Evolutionary conservation across 169 alveolate species (phyloP), one percentile per base, ranked within the genome.

Genomic region (Plasmodium chabaudi): DNA sequence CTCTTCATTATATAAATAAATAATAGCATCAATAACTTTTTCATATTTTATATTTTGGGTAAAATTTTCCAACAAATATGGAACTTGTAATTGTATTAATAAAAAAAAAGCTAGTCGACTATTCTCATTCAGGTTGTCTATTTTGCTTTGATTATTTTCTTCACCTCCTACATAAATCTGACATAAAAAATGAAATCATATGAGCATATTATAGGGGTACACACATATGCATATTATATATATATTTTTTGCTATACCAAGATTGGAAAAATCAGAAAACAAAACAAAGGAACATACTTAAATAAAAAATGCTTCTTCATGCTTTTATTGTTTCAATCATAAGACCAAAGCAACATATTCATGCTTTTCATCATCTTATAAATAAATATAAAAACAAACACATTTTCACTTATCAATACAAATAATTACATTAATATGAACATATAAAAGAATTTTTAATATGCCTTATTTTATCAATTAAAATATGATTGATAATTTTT

Each of bases 1-100:
- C 56, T 61, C 77, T 63, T 75, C 73, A 9, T 23, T 75, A 39
- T 63, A 49, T 10, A 49, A 39, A 63, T 75, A 34, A 46, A 57
- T 75, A 6, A 67, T 51, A 27, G 69, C 88, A 39, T 63, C 88
- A 75, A 75, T 61, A n/a, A 75, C 44, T 63, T 75, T 75, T 34
- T 49, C 75, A 51, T 75, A 75, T 61, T 46, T 75, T 47, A 46
- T 19, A 55, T 61, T 75, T 27, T 47, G 51, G 12, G 88, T 63
- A 15, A 75, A 27, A 0, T 34, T 19, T 0, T 23, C 75, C 68
- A 75, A 55, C 21, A 75, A 75, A 25, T 75, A 47, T 1, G 88
- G 88, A 17, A 75, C 65, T 5, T 75, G 59, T 56, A 75, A 21
- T 21, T 75, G 88, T 53, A 75, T 44, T n/a, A 75, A 65, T 39